Evolutionary conservation across 2,329 filamentous ascomycete species (phyloP), one percentile per base, ranked within the genome.

Genomic region (Colletotrichum sp.): DNA sequence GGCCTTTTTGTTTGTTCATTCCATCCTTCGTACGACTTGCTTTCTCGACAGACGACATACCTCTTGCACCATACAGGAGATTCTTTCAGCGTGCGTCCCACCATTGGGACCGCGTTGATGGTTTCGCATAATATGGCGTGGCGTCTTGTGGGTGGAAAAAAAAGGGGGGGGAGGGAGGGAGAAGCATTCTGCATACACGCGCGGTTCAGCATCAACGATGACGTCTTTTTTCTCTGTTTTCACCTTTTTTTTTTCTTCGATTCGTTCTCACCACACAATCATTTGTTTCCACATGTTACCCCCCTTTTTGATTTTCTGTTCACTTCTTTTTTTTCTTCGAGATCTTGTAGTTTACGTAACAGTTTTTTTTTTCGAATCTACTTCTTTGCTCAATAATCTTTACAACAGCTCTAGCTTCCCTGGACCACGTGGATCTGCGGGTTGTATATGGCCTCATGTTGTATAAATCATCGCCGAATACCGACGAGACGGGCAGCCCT

Each of bases 101-200:
- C 30, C 55, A 36, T n/a, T 27, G 13, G 60, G 30, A 48, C 30
- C 22, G 32, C 25, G 48, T 61, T 69, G 59, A 34, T 36, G 44
- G 64, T 59, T 22, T 36, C 22, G 70, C 65, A 36, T 36, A 55
- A 55, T 64, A 32, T 13, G 63, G 70, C 69, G 69, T 59, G 39
- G 73, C 61, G 69, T 72, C 44, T 72, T 22, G 69, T 55, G 63
- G 73, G 30, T 71, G 44, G 57, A 32, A 61, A 30, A 61, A 71
- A 57, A 44, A 19, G n/a, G 28, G 28, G 39, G 71, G 34, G 39
- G 13, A 52, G 28, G 39, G 66, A 34, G 15, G 34, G 22, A 57
- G 32, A 39, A 25, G 59, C 34, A 60, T 72, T 66, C 63, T 39
- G 72, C 72, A 72, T 68, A 75, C 68, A 74, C 39, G 63, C 69